Conservation (phyloP, 331 rosid genomes). For the Quercus lobata region DNA sequence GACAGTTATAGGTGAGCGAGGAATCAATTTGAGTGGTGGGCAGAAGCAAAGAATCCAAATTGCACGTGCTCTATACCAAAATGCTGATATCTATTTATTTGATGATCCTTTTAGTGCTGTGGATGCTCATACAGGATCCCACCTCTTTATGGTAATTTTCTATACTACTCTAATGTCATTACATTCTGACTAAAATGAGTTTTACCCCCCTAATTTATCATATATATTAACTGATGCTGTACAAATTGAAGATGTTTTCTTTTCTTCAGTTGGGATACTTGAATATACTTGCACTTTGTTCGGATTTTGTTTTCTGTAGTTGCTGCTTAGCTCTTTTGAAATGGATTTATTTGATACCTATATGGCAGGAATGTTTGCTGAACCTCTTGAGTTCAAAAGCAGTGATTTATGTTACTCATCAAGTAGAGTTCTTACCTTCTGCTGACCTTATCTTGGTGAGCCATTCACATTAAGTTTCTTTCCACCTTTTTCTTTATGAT, state of each 20-base stretch:
- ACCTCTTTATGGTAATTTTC: neutral
- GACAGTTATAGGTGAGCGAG: constrained; percentile 47
- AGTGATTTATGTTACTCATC: constrained; percentile 87
- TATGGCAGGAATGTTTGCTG: constrained; percentile 69
- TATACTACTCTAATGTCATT: neutral
- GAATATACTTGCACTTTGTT: no score
- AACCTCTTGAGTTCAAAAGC: constrained; percentile 74
- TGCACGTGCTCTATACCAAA: constrained; percentile 46
- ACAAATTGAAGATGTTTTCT: no score
- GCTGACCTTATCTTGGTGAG: constrained; percentile 78
- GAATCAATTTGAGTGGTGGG: constrained; percentile 59
- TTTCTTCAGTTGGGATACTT: no score
- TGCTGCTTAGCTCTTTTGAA: neutral
- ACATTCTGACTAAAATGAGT: neutral
- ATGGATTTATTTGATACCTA: neutral
- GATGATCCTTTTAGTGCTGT: constrained; percentile 60
- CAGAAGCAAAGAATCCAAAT: constrained; percentile 56
- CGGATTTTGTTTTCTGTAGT: neutral
- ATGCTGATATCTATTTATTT: constrained; percentile 47
- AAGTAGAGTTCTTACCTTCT: constrained; percentile 86
- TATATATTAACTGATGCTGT: no score
- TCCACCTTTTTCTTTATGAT: neutral
- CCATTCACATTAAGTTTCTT: neutral
- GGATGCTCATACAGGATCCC: constrained; percentile 59
- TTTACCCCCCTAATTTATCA: neutral